Conservation (phyloP, 495 filamentous ascomycete genomes). For the Lasiosphaeris hirsuta region DNA sequence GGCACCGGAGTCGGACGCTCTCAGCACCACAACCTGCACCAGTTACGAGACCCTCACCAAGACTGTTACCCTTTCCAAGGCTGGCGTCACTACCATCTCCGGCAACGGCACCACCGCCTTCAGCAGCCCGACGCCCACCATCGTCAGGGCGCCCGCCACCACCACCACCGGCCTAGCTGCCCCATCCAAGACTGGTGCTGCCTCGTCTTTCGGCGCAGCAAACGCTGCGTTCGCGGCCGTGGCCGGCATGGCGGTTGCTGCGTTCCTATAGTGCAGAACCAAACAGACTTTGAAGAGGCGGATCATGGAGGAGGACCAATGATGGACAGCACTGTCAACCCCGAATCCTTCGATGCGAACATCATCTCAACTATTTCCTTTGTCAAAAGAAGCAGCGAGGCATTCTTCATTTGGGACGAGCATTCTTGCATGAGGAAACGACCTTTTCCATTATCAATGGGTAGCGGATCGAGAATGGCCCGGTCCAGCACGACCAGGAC, state of each 20-base stretch:
- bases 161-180: slow-evolving; percentile 16
- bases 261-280: slow-evolving; percentile 36
- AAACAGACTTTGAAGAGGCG: not conserved
- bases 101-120: slow-evolving; percentile 25
- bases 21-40: slow-evolving; percentile 42
- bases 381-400: slow-evolving; percentile 25
- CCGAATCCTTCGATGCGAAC: slow-evolving; percentile 44
- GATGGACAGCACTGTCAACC: slow-evolving; percentile 13
- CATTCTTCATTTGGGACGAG: slow-evolving; percentile 4
- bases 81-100: slow-evolving; percentile 21
- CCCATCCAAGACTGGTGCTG: slow-evolving; percentile 28
- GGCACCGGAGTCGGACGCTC: slow-evolving; percentile 14
- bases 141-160: slow-evolving; percentile 23
- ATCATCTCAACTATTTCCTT: slow-evolving; percentile 43
- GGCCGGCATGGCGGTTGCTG: slow-evolving; percentile 43
- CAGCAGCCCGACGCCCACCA: slow-evolving; percentile 21
- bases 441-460: not conserved
- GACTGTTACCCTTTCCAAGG: slow-evolving; percentile 46
- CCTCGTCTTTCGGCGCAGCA: slow-evolving; percentile 32
- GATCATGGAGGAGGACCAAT: slow-evolving; percentile 4
- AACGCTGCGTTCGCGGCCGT: slow-evolving; percentile 41
- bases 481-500: too few species aligned
- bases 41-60: slow-evolving; percentile 50
- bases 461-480: not conserved
- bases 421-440: slow-evolving; percentile 7